phyloP scores from a whole-genome alignment of 2,329 filamentous ascomycete species.

The Botrytis medusae region DNA sequence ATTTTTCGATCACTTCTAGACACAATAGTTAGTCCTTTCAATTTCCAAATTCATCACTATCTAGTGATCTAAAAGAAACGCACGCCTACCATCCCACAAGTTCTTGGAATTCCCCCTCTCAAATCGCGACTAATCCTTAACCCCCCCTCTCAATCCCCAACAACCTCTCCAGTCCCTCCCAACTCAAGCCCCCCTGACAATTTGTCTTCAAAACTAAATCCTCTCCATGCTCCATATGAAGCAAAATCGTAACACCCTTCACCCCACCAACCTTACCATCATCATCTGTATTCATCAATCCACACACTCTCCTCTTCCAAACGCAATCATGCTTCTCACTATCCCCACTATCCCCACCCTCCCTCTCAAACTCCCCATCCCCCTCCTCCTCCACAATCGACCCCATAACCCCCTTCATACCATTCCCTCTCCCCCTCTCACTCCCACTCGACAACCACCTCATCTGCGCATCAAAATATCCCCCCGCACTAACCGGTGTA shows the following conservation, averaged over 20 bases:
- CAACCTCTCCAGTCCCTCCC: background rate
- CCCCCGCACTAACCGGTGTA: background rate
- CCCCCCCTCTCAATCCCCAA: background rate
- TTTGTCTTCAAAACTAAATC: conserved; percentile 32
- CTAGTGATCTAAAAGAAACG: too few species aligned
- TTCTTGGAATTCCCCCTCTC: too few species aligned
- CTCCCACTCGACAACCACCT: background rate
- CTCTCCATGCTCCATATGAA: conserved; percentile 31
- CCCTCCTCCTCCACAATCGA: background rate
- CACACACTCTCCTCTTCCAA: conserved; percentile 28
- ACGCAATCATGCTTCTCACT: conserved; percentile 30
- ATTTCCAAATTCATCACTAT: too few species aligned
- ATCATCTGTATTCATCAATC: background rate
- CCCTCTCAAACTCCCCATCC: background rate
- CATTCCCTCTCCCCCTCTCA: background rate
- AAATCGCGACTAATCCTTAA: too few species aligned
- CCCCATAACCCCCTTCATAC: background rate
- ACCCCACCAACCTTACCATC: conserved; percentile 17
- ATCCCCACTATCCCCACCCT: background rate
- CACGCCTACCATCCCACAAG: too few species aligned
- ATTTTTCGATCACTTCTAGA: too few species aligned
- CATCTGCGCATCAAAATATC: conserved; percentile 10
- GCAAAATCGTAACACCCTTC: conserved; percentile 32
- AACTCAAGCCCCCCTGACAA: background rate
- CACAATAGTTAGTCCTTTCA: too few species aligned